Evolutionary conservation across 257 asterid genomes (phyloP).

Genomic region (Cruciata laevipes): DNA sequence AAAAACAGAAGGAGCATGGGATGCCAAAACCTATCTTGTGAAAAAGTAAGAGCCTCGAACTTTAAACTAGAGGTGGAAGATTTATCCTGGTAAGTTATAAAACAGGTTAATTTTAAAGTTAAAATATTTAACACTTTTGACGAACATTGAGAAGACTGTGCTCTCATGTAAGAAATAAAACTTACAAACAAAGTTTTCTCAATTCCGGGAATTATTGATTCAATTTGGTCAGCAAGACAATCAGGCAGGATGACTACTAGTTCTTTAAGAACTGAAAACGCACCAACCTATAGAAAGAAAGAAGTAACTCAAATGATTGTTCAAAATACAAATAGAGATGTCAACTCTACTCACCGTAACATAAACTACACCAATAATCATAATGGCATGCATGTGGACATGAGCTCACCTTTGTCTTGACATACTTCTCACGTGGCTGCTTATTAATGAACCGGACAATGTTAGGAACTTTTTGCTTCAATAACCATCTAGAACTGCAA

Average conservation of each 20-base stretch:
- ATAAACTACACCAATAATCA: not conserved
- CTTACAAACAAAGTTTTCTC: constrained; percentile 93
- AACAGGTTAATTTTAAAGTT: not conserved
- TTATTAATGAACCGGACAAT: constrained; percentile 84
- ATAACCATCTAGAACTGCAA: constrained; percentile 81
- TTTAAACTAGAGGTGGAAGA: constrained; percentile 94
- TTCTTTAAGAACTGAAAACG: constrained; percentile 89
- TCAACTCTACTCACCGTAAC: not conserved
- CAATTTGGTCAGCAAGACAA: constrained; percentile 97
- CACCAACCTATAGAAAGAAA: constrained; percentile 72
- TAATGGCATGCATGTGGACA: not conserved
- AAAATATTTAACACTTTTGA: not conserved
- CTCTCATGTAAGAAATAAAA: constrained; percentile 15
- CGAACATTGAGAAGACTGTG: too few relatives aligned
- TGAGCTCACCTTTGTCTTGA: constrained; percentile 89
- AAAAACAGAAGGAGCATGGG: constrained; percentile 86
- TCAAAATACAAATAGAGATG: constrained; percentile 14
- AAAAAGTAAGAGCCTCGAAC: constrained; percentile 97
- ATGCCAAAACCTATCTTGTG: constrained; percentile 86
- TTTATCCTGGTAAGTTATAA: constrained; percentile 61
- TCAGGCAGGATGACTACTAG: constrained; percentile 93
- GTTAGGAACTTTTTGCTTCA: constrained; percentile 97
- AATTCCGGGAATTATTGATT: constrained; percentile 88
- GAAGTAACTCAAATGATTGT: constrained; percentile 6
- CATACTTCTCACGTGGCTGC: constrained; percentile 89